Base-by-base conservation (phyloP, 2,329 filamentous ascomycete species). In the Pestalotiopsis sp. region DNA sequence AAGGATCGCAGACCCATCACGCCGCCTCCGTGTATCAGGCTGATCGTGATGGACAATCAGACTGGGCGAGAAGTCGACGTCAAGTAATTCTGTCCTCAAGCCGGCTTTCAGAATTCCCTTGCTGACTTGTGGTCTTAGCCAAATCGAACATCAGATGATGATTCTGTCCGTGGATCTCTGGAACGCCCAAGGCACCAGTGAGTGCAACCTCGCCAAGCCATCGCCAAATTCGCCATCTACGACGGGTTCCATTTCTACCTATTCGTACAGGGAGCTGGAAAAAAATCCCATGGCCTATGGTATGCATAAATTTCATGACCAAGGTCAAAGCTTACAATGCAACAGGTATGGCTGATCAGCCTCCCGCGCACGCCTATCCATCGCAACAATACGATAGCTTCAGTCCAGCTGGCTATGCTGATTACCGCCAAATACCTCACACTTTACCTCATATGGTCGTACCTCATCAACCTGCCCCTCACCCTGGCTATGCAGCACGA, bases 1-100 rank as follows among this genome's bases (percentile, higher is more conserved):
- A 99, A 98, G 93, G 96, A 99, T 80, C 93, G 96, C 72, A 89
- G 96, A 72, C 96, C 96, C 31, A 98, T 99, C 75, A 98, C 96
- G 36, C 95, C 96, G 14, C 96, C 96, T 25, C 95, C 96, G 3
- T 98, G 95, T 80, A 92, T 98, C 66, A 89, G 92, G 72, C 87
- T 98, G 13, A 86, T 96, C 52, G 91, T 98, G 65, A 90, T 87
- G 70, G 93, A 98, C 79, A 83, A 87, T 57, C 81, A 82, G 17
- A 95, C 93, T 0, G 91, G 92, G 25, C 91, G 93, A 76, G 94
- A 97, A 78, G 88, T 97, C 58, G 92, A 96, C 78, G 91, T 91
- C 82, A 93, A 92, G 93, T 95, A 85, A 76, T 91, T 81, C 25
- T 62, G 13, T 39, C 36, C 12, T 4, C 14, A 20, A 4, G 27